Percentiles rank a stretch among this genome's conserved stretches.
phyloP scores from a whole-genome alignment of 148 eudicot species.

The Rhododendron mucronatum region DNA sequence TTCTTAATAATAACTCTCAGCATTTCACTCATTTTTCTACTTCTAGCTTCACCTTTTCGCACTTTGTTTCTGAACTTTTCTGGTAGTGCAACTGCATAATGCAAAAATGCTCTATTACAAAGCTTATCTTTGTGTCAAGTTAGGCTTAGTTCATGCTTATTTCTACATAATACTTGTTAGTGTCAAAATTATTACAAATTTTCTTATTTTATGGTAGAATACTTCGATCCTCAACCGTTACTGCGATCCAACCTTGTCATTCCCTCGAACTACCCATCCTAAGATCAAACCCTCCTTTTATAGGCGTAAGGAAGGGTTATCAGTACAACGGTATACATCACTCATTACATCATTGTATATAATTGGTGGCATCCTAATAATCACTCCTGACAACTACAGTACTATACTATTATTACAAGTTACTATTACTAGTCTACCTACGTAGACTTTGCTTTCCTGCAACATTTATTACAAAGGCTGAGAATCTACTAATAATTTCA shows the following conservation, averaged over 20 bases:
- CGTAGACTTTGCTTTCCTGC: no score
- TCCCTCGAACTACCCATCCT: neutral
- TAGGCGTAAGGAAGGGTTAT: no score
- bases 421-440: no score
- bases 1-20: neutral
- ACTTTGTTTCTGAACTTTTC: neutral
- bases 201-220: neutral
- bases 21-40: neutral
- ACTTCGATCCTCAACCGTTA: neutral
- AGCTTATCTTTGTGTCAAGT: neutral
- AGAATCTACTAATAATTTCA: no score
- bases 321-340: no score
- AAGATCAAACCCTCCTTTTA: no score
- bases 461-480: no score
- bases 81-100: neutral
- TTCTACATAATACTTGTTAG: neutral
- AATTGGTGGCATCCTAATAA: no score
- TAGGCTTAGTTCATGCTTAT: neutral
- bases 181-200: neutral
- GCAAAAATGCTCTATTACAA: neutral
- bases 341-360: no score
- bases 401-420: no score
- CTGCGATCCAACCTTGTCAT: neutral
- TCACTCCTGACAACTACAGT: no score
- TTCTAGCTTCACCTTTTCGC: neutral